phyloP scores from a whole-genome alignment of 2,329 filamentous ascomycete species.

The Camptophora hylomeconis region DNA sequence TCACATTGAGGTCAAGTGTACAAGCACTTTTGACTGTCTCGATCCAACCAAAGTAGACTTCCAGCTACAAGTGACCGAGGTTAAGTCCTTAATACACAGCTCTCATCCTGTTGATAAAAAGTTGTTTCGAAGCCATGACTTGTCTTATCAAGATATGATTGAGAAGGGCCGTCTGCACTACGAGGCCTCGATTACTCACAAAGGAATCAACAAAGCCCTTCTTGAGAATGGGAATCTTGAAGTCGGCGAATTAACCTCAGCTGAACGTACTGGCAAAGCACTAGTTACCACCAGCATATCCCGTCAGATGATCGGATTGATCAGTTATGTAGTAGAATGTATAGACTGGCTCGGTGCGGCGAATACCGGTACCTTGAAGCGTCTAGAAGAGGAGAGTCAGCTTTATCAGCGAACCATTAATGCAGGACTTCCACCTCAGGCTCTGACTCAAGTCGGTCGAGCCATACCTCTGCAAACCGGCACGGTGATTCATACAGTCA shows the following conservation, averaged over 20 bases:
- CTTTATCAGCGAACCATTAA: slow-evolving; percentile 4
- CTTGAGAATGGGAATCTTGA: slow-evolving; percentile 22
- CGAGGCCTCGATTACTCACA: slow-evolving; percentile 26
- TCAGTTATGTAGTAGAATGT: slow-evolving; percentile 24
- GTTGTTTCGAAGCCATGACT: slow-evolving; percentile 20
- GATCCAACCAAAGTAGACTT: slow-evolving; percentile 15
- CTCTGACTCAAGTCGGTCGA: neutral
- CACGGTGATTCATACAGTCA: neutral
- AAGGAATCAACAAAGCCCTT: slow-evolving; percentile 23
- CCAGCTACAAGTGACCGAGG: slow-evolving; percentile 23
- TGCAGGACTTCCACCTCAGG: slow-evolving; percentile 1
- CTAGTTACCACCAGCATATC: slow-evolving; percentile 12
- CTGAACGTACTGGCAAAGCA: slow-evolving; percentile 21
- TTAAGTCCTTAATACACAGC: slow-evolving; percentile 24
- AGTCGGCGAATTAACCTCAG: slow-evolving; percentile 22
- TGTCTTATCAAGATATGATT: slow-evolving; percentile 19
- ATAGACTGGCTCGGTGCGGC: slow-evolving; percentile 25
- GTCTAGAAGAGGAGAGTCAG: slow-evolving; percentile 4
- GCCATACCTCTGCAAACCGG: neutral
- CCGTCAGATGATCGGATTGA: slow-evolving; percentile 15
- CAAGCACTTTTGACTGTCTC: slow-evolving; percentile 16
- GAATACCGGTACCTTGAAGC: slow-evolving; percentile 13
- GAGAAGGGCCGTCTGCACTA: slow-evolving; percentile 24
- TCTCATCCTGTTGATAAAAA: slow-evolving; percentile 14
- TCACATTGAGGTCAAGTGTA: slow-evolving; percentile 9